phyloP scores from a whole-genome alignment of 495 filamentous ascomycete genomes.

The Penicillium desertorum region DNA sequence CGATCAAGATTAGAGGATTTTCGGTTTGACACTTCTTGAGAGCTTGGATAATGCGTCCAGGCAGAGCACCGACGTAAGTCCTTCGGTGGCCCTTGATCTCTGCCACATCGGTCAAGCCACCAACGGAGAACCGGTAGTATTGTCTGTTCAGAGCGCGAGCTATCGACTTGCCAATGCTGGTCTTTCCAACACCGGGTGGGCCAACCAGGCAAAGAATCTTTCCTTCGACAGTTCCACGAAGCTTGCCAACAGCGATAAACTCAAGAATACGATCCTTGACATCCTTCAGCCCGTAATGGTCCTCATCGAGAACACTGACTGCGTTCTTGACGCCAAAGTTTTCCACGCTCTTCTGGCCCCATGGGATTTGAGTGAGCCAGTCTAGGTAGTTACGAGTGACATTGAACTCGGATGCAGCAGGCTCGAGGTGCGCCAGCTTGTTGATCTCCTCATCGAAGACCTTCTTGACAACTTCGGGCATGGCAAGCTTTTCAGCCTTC shows the following conservation, averaged over 20 bases:
- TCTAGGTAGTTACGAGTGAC: constrained; percentile 99
- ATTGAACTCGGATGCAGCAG: constrained; percentile 96
- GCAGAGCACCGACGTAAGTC: constrained; percentile 95
- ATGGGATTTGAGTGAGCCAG: constrained; percentile 97
- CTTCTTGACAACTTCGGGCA: constrained; percentile 95
- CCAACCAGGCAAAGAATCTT: constrained; percentile 99
- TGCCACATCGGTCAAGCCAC: constrained; percentile 95
- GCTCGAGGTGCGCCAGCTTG: constrained; percentile 91
- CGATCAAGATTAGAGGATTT: constrained; percentile 94
- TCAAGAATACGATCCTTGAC: constrained; percentile 99
- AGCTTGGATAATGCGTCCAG: constrained; percentile 95
- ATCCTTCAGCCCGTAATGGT: constrained; percentile 96
- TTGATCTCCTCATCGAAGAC: constrained; percentile 98
- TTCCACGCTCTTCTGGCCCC: constrained; percentile 93
- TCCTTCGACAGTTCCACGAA: constrained; percentile 95
- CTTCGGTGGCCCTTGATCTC: constrained; percentile 98
- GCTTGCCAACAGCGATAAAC: constrained; percentile 97
- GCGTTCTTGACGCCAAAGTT: constrained; percentile 95
- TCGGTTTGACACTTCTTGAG: constrained; percentile 99
- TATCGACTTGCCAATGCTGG: constrained; percentile 97
- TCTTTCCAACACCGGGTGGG: constrained; percentile 96
- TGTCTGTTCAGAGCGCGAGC: constrained; percentile 90
- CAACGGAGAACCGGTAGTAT: constrained; percentile 98
- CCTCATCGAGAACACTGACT: constrained; percentile 87
- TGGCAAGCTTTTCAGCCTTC: constrained; percentile 88